phyloP scores from a whole-genome alignment of 352 stramenopile species.

The Thraustochytrium striatum region DNA sequence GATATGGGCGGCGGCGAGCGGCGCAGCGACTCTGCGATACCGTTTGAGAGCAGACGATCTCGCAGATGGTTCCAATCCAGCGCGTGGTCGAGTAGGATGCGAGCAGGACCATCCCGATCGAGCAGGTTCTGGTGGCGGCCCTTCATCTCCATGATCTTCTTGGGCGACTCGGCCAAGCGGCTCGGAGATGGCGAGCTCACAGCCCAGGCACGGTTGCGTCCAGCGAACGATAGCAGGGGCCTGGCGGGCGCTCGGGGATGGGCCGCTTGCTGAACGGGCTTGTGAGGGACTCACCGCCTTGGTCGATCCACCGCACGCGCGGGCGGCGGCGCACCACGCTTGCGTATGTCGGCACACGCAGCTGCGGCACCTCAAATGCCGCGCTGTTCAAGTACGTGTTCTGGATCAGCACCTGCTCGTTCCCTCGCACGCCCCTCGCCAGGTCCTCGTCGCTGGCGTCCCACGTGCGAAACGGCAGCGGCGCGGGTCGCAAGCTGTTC shows the following conservation, averaged over 20 bases:
- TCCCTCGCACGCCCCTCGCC: background rate
- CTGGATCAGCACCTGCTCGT: slow-evolving; percentile 31
- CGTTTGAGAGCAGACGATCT: no score
- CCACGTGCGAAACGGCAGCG: slow-evolving; percentile 11
- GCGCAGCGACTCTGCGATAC: no score
- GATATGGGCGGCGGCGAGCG: no score
- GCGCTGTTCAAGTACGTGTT: slow-evolving; percentile 41
- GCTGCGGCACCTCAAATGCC: background rate
- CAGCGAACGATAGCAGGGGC: slow-evolving; percentile 11
- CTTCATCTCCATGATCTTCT: no score
- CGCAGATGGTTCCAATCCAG: no score
- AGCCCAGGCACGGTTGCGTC: slow-evolving; percentile 4
- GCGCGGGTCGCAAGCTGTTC: background rate
- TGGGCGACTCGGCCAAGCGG: no score
- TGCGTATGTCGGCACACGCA: background rate
- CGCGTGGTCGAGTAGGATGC: no score
- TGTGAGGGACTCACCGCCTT: background rate
- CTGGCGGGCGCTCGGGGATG: slow-evolving; percentile 28
- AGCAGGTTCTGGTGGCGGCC: no score
- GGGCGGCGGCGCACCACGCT: background rate
- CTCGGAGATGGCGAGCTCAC: no score
- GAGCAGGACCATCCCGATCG: no score
- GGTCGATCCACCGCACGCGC: slow-evolving; percentile 18
- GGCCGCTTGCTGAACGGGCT: slow-evolving; percentile 36
- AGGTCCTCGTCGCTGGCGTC: slow-evolving; percentile 14